Percentiles rank a stretch among this genome's conserved stretches.
Conservation (phyloP, 1,284 basidiomycete genomes). For the Naganishia cerealis region DNA sequence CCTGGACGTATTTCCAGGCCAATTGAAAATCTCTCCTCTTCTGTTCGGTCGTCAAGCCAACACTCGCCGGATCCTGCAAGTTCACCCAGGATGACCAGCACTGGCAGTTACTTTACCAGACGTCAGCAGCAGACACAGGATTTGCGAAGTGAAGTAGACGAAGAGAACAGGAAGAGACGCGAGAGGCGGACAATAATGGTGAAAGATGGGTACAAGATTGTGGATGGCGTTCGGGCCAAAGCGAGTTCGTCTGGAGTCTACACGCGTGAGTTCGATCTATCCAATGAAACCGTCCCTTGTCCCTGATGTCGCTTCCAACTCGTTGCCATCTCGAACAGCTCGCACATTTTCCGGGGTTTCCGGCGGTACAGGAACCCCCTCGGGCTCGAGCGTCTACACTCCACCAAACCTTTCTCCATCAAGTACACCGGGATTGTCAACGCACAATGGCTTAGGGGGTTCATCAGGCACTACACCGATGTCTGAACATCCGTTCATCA, state of each 20-base stretch:
- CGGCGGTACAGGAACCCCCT: conserved; percentile 6
- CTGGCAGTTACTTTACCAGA: conserved; percentile 9
- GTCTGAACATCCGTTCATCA: background rate
- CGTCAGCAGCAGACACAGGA: conserved; percentile 19
- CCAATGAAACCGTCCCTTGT: background rate
- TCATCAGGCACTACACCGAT: conserved; percentile 2
- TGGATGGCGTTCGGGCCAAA: conserved; percentile 33
- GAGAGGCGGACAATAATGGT: conserved; percentile 23
- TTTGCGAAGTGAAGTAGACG: conserved; percentile 25
- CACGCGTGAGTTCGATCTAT: conserved; percentile 22
- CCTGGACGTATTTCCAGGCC: conserved; percentile 16
- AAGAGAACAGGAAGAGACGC: conserved; percentile 23
- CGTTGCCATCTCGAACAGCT: background rate
- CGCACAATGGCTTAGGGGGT: conserved; percentile 13
- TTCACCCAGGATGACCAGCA: conserved; percentile 8
- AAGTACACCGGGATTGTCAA: conserved; percentile 13
- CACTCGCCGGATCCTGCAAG: background rate
- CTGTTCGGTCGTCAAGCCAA: conserved; percentile 16
- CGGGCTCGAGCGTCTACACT: conserved; percentile 18
- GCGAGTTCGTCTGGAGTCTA: conserved; percentile 32
- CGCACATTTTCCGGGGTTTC: conserved; percentile 16
- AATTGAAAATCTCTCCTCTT: background rate
- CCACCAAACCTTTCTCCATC: conserved; percentile 13
- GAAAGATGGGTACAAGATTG: conserved; percentile 35
- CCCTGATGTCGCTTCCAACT: background rate